phyloP scores from a whole-genome alignment of 2,329 filamentous ascomycete species.

The Fusarium oligoseptatum region DNA sequence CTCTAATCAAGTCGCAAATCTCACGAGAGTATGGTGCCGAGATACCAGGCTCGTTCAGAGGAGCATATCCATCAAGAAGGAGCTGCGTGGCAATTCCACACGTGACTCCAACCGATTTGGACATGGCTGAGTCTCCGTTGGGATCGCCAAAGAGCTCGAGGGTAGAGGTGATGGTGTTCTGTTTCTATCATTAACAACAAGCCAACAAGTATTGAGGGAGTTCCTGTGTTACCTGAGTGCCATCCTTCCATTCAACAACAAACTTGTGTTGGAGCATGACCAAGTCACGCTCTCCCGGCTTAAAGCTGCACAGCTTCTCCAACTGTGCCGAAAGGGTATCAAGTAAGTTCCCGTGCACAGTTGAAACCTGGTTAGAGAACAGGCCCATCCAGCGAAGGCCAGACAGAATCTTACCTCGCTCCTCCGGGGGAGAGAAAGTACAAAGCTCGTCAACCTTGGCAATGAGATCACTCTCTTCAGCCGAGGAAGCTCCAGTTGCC shows the following conservation, averaged over 20 bases:
- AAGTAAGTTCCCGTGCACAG: conserved; percentile 63
- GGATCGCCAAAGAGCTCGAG: conserved; percentile 75
- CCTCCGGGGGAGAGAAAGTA: conserved; percentile 69
- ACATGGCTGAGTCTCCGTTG: conserved; percentile 77
- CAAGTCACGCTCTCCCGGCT: conserved; percentile 5
- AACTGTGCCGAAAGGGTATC: conserved; percentile 4
- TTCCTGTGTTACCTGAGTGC: conserved; percentile 52
- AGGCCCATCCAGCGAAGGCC: conserved; percentile 58
- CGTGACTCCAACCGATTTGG: conserved; percentile 75
- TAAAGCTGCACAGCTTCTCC: conserved; percentile 1
- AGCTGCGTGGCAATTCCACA: conserved; percentile 75
- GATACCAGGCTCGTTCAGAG: conserved; percentile 33
- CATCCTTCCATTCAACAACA: conserved; percentile 73
- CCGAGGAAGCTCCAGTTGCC: conserved; percentile 16
- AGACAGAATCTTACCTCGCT: conserved; percentile 47
- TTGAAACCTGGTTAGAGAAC: conserved; percentile 65
- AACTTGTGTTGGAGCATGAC: conserved; percentile 21
- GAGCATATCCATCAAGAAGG: conserved; percentile 65
- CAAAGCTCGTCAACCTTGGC: conserved; percentile 73
- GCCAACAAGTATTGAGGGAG: no score
- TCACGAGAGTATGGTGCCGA: conserved; percentile 32
- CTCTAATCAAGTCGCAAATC: conserved; percentile 26
- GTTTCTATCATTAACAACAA: not conserved
- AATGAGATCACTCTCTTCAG: conserved; percentile 62
- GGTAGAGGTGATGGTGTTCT: conserved; percentile 69